Evolutionary conservation across 2,329 filamentous ascomycete genomes (phyloP).

Genomic region (Fusarium pseudograminearum): DNA sequence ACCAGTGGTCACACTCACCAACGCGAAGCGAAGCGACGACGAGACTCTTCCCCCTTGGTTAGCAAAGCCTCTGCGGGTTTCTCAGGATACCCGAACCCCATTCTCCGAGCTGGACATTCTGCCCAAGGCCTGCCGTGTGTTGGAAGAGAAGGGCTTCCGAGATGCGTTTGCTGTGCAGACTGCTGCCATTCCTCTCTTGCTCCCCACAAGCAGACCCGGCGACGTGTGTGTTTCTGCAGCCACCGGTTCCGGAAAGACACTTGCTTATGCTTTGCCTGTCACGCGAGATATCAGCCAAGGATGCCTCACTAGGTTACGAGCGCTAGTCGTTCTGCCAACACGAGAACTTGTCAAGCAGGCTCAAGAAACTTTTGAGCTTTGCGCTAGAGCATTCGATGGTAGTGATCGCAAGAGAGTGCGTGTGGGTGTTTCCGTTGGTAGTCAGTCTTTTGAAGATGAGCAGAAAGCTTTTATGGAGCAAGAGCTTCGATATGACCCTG

Average conservation of each 20-base stretch:
- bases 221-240: constrained; percentile 93
- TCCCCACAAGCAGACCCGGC: constrained; percentile 73
- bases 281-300: constrained; percentile 78
- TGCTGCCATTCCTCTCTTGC: constrained; percentile 78
- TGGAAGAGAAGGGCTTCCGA: constrained; percentile 69
- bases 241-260: constrained; percentile 94
- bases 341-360: constrained; percentile 91
- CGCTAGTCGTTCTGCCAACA: constrained; percentile 89
- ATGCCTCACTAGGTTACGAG: constrained; percentile 75
- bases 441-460: constrained; percentile 76
- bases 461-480: constrained; percentile 62
- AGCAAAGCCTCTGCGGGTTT: constrained; percentile 77
- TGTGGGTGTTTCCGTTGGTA: constrained; percentile 86
- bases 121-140: constrained; percentile 67
- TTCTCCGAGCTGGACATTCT: constrained; percentile 75
- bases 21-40: constrained; percentile 77
- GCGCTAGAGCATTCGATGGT: constrained; percentile 70
- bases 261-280: constrained; percentile 90
- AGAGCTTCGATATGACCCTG: constrained; percentile 72
- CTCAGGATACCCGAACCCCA: constrained; percentile 67
- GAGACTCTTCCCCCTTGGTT: constrained; percentile 87
- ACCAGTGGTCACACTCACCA: constrained; percentile 64
- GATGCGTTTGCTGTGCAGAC: constrained; percentile 61
- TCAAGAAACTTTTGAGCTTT: constrained; percentile 80
- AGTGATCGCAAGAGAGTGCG: constrained; percentile 74